A percentile compares a stretch with the other conserved stretches of the same genome.
Evolutionary conservation across 2,329 filamentous ascomycete genomes (phyloP).

Genomic region (Colletotrichum lentis): DNA sequence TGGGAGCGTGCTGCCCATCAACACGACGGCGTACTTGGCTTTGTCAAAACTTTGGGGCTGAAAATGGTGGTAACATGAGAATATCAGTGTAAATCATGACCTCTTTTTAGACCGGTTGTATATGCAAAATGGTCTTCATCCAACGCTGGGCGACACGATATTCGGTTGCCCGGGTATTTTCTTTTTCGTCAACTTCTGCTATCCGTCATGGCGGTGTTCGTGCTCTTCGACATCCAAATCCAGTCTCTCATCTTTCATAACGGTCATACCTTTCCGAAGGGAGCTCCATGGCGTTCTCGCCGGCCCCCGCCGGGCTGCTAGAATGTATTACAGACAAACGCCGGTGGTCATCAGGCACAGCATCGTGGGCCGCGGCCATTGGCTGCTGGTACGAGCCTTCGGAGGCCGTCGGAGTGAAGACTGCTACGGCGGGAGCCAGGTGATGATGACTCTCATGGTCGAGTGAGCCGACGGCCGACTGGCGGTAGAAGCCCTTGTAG

Average conservation of each 20-base stretch:
- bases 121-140: neutral
- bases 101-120: no score
- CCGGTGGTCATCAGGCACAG: neutral
- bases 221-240: neutral
- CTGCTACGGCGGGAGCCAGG: neutral
- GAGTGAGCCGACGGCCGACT: neutral
- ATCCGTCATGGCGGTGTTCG: neutral
- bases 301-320: neutral
- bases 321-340: neutral
- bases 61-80: neutral
- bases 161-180: neutral
- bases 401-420: neutral
- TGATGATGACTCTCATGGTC: neutral
- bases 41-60: constrained; percentile 13
- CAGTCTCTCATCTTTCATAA: neutral
- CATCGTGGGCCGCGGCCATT: neutral
- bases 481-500: constrained; percentile 8
- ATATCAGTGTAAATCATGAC: neutral
- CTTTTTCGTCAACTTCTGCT: no score
- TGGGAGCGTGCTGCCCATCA: constrained; percentile 60
- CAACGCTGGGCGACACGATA: neutral
- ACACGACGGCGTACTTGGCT: constrained; percentile 52
- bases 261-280: neutral
- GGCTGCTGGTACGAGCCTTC: neutral
- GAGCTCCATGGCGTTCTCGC: neutral